A percentile compares a stretch with the other conserved stretches of the same genome.
phyloP scores from a whole-genome alignment of 805 yeast genomes.

The Blastobotrys mokoenaii region DNA sequence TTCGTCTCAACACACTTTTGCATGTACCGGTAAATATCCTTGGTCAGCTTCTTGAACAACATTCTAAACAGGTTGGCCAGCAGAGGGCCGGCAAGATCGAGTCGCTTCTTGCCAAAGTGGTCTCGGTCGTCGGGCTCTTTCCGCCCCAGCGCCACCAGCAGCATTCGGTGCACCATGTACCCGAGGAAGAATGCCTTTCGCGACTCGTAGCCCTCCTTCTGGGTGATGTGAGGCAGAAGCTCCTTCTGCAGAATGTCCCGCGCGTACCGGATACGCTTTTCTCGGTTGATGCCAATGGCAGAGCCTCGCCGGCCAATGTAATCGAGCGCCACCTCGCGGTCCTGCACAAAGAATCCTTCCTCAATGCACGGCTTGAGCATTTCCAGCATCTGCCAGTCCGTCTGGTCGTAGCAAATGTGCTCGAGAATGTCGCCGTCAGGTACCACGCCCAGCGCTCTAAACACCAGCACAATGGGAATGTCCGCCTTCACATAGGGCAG shows the following conservation, averaged over 20 bases:
- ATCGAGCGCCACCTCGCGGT: slow-evolving; percentile 95
- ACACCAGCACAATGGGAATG: slow-evolving; percentile 92
- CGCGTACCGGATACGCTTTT: slow-evolving; percentile 96
- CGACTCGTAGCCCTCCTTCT: slow-evolving; percentile 93
- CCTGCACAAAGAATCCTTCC: slow-evolving; percentile 97
- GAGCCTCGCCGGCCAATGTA: slow-evolving; percentile 98
- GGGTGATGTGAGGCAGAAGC: slow-evolving; percentile 93
- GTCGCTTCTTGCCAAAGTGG: slow-evolving; percentile 97
- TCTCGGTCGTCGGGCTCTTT: slow-evolving; percentile 99
- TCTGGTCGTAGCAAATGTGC: slow-evolving; percentile 95
- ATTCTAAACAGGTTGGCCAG: slow-evolving; percentile 92
- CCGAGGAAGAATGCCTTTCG: slow-evolving; percentile 96
- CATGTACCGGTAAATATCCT: slow-evolving; percentile 96
- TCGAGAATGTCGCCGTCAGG: slow-evolving; percentile 99
- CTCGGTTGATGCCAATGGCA: slow-evolving; percentile 91
- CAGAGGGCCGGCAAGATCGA: slow-evolving; percentile 97
- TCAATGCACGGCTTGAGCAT: slow-evolving; percentile 98
- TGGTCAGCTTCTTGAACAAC: slow-evolving; percentile 87
- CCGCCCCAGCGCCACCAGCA: slow-evolving; percentile 93
- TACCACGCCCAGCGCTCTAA: slow-evolving; percentile 95
- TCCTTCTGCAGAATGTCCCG: slow-evolving; percentile 94
- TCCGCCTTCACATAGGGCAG: slow-evolving; percentile 95
- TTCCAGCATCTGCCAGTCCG: slow-evolving; percentile 99
- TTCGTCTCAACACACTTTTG: slow-evolving; percentile 98
- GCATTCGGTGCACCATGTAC: slow-evolving; percentile 92